phyloP scores from a whole-genome alignment of 805 yeast species.

The Wickerhamiella domercqiae region DNA sequence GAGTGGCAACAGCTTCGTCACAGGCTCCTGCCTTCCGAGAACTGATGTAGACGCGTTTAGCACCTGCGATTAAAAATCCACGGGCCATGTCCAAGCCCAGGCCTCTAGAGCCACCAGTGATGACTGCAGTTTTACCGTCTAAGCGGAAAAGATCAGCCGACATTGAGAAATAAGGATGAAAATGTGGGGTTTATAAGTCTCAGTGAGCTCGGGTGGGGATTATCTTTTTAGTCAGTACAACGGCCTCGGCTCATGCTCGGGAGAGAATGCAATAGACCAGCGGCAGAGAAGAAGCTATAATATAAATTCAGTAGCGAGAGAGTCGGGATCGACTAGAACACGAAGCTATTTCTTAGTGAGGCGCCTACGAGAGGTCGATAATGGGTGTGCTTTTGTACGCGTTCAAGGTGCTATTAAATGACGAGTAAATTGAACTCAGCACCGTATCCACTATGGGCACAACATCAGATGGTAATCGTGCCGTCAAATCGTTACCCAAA shows the following conservation, averaged over 20 bases:
- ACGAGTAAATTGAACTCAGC: neutral
- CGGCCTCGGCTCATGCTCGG: too few species aligned
- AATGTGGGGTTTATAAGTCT: neutral
- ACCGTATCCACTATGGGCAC: neutral
- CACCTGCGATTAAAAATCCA: constrained; percentile 45
- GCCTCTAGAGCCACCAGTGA: constrained; percentile 68
- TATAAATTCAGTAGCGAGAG: neutral
- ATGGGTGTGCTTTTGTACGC: neutral
- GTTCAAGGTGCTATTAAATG: neutral
- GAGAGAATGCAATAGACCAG: too few species aligned
- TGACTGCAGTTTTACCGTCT: constrained; percentile 46
- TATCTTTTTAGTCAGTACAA: too few species aligned
- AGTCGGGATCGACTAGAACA: neutral
- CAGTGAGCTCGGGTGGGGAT: too few species aligned
- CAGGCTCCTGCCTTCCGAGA: constrained; percentile 52
- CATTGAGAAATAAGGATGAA: constrained; percentile 3
- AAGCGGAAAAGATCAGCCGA: constrained; percentile 24
- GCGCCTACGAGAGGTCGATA: neutral
- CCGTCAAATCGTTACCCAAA: neutral
- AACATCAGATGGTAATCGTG: neutral
- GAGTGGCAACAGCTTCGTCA: constrained; percentile 33
- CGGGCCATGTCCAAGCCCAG: constrained; percentile 58
- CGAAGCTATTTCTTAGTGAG: too few species aligned
- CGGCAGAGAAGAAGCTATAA: neutral
- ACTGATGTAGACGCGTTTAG: constrained; percentile 43